Base-by-base conservation (phyloP, 2,329 filamentous ascomycete genomes). In the Penicillium hordei region DNA sequence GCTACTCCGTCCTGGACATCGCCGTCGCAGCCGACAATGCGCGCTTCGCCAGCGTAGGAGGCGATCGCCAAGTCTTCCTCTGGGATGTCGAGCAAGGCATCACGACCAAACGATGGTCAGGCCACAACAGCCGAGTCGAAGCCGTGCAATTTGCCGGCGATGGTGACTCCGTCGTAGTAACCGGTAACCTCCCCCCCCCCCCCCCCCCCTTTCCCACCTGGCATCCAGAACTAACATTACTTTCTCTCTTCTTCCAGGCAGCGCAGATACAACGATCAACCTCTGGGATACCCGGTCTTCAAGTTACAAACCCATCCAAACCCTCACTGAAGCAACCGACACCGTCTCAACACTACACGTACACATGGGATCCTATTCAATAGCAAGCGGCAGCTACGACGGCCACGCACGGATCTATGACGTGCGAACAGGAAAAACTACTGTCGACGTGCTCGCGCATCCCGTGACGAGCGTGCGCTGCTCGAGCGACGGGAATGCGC, bases 11-110 rank as follows among this genome's bases (percentile, higher is more conserved):
- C 8, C 87, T 97, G 59, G 89, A 90, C 64, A 82, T 99, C 39
- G 81, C 84, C 52, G 89, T 97, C 49, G 74, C 79, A 19, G 70
- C 79, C 25, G 88, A 91, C 77, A 99, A 99, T 75, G 84, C 91
- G 64, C 86, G 86, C 43, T 97, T 99, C 74, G 88, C 87, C 10
- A 93, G 88, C n/a, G 85, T 86, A 1, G 94, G 94, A 65, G 94
- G 94, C 58, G 94, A 99, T 78, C 90, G 93, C 66, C 83, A 85
- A 60, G 91, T 96, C 0, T 97, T 97, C 71, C 82, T 97, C 5
- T 97, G 94, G 94, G 94, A 99, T 75, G 94, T 97, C 0, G 82
- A 88, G 46, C 89, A 87, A 3, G 91, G 89, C 19, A 82, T 85
- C 65, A 96, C 93, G 4, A 78, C 89, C 27, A 84, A 90, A 23